Conservation (phyloP, 495 filamentous ascomycete species). For the Hypoxylon crocopeplum region DNA sequence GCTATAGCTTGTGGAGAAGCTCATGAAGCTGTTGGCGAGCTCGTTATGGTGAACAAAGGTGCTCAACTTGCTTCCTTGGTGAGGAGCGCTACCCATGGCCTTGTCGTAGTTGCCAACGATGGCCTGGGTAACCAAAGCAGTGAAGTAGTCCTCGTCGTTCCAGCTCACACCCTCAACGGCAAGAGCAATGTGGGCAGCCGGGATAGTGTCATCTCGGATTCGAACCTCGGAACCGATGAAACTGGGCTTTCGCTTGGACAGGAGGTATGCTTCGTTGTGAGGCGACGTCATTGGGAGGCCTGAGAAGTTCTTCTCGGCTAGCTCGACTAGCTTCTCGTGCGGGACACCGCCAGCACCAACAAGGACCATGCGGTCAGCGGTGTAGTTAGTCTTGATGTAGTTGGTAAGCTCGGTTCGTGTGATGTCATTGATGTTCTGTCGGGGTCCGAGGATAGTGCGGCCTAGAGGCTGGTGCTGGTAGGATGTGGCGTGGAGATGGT, state of each 20-base stretch:
- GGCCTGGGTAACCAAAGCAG: slow-evolving; percentile 93
- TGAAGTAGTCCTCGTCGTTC: slow-evolving; percentile 99
- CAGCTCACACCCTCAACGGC: slow-evolving; percentile 99
- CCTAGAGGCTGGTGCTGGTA: slow-evolving; percentile 95
- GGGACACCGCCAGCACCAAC: slow-evolving; percentile 94
- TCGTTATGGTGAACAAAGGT: slow-evolving; percentile 89
- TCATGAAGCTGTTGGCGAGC: slow-evolving; percentile 99
- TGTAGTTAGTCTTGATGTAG: slow-evolving; percentile 99
- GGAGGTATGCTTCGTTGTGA: slow-evolving; percentile 70
- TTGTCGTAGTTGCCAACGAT: slow-evolving; percentile 99
- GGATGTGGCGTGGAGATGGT: slow-evolving; percentile 98
- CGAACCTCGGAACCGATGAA: slow-evolving; percentile 96
- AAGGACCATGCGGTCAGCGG: slow-evolving; percentile 98
- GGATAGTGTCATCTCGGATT: slow-evolving; percentile 93
- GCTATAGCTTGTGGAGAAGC: slow-evolving; percentile 98
- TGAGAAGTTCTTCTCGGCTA: slow-evolving; percentile 96
- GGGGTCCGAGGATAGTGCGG: slow-evolving; percentile 96
- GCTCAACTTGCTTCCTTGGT: slow-evolving; percentile 97
- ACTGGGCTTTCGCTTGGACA: slow-evolving; percentile 85
- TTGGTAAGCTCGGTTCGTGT: slow-evolving; percentile 83
- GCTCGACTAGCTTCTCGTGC: slow-evolving; percentile 89
- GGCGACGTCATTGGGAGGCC: slow-evolving; percentile 72
- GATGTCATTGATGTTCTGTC: slow-evolving; percentile 98
- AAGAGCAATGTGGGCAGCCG: slow-evolving; percentile 96
- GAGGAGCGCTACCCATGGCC: slow-evolving; percentile 94